phyloP scores from a whole-genome alignment of 2,329 filamentous ascomycete genomes.

The Aureobasidium lini region DNA sequence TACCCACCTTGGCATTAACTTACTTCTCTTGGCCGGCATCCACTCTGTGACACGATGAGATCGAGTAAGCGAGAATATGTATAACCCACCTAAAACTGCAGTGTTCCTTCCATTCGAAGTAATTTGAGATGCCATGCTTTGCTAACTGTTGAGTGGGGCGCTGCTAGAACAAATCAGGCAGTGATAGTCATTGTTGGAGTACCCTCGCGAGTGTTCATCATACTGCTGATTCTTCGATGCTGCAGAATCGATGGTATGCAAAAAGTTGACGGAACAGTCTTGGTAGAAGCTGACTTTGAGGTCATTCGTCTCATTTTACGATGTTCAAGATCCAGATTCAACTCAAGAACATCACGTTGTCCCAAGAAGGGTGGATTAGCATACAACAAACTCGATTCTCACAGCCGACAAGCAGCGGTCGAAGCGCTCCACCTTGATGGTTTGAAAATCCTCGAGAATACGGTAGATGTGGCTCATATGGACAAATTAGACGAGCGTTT shows the following conservation, averaged over 20 bases:
- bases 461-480: conserved; percentile 27
- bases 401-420: not conserved
- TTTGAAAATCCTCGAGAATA: conserved; percentile 31
- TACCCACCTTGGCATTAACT: not conserved
- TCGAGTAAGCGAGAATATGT: not conserved
- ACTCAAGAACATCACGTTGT: too few relatives aligned
- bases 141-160: not conserved
- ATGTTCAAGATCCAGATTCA: too few relatives aligned
- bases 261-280: too few relatives aligned
- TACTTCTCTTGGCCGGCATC: not conserved
- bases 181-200: not conserved
- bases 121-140: not conserved
- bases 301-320: too few relatives aligned
- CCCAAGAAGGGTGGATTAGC: conserved; percentile 8
- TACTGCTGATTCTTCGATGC: too few relatives aligned
- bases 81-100: not conserved
- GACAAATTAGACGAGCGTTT: conserved; percentile 14
- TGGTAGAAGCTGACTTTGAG: too few relatives aligned
- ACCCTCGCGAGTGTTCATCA: conserved; percentile 19
- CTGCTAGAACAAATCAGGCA: not conserved
- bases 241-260: too few relatives aligned
- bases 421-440: conserved; percentile 29
- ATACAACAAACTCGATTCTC: conserved; percentile 19
- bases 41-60: not conserved
- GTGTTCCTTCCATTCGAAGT: not conserved